Conservation (phyloP, 805 yeast species). For the Ogataea pignaliae region DNA sequence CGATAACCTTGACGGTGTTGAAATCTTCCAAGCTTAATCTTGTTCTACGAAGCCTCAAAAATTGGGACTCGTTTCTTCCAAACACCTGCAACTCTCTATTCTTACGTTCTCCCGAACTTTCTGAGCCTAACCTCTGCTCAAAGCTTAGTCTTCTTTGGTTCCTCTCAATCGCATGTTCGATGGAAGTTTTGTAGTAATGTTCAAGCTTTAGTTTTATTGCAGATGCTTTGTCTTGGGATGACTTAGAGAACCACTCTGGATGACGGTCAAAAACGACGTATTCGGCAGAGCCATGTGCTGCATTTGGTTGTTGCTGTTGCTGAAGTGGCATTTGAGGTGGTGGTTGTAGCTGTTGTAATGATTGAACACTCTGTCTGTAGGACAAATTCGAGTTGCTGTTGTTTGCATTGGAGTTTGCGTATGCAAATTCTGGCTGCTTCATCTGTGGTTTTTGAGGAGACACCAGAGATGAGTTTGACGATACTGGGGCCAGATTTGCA, state of each 20-base stretch:
- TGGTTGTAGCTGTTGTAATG: slow-evolving; percentile 12
- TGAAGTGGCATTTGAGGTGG: slow-evolving; percentile 1
- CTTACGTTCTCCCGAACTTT: slow-evolving; percentile 81
- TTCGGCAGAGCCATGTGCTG: slow-evolving; percentile 24
- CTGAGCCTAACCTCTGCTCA: slow-evolving; percentile 65
- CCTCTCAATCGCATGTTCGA: slow-evolving; percentile 89
- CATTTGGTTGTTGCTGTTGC: slow-evolving; percentile 4
- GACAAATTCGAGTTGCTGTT: slow-evolving; percentile 27
- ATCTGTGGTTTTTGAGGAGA: slow-evolving; percentile 23
- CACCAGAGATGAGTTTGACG: slow-evolving; percentile 25
- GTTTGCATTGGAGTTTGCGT: slow-evolving; percentile 20
- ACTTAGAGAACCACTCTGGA: slow-evolving; percentile 70
- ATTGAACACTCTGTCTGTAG: slow-evolving; percentile 10
- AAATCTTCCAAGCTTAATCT: slow-evolving; percentile 79
- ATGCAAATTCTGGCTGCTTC: slow-evolving; percentile 17
- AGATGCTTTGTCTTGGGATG: slow-evolving; percentile 78
- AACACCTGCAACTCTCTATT: slow-evolving; percentile 75
- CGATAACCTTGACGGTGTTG: slow-evolving; percentile 81
- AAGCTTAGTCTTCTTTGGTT: slow-evolving; percentile 87
- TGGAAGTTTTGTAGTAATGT: slow-evolving; percentile 80
- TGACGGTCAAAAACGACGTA: slow-evolving; percentile 76
- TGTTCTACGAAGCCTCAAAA: slow-evolving; percentile 79
- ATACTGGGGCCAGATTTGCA: slow-evolving; percentile 26
- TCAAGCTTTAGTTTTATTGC: slow-evolving; percentile 79
- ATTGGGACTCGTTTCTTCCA: slow-evolving; percentile 87